phyloP scores from a whole-genome alignment of 169 alveolate genomes.

The Plasmodium vivax region DNA sequence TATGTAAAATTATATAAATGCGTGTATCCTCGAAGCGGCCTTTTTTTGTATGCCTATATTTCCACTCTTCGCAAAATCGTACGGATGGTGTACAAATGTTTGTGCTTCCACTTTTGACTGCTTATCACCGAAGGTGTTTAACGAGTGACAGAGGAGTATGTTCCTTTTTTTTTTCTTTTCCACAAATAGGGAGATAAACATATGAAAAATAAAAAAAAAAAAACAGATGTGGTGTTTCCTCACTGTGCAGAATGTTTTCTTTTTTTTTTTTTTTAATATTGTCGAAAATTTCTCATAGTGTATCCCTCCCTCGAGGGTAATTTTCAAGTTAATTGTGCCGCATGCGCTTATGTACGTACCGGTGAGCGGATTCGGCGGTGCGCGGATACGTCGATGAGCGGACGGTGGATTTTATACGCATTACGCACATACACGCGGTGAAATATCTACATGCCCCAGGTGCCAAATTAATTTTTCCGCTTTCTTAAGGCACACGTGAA shows the following conservation, averaged over 20 bases:
- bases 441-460: not conserved
- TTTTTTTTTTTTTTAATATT: not conserved
- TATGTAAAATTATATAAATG: not conserved
- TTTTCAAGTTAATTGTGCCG: not conserved
- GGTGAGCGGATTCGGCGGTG: not conserved
- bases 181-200: not conserved
- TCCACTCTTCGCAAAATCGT: not conserved
- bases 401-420: not conserved
- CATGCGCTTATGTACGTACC: not conserved
- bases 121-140: not conserved
- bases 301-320: not conserved
- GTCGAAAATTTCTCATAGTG: not conserved
- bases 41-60: not conserved
- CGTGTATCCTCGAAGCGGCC: not conserved
- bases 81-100: not conserved
- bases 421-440: not conserved
- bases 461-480: not conserved
- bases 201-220: too few species aligned
- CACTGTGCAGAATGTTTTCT: not conserved
- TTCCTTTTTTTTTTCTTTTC: not conserved
- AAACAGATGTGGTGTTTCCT: not conserved
- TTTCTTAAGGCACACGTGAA: not conserved
- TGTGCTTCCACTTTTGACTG: not conserved
- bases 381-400: not conserved
- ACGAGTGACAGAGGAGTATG: not conserved